phyloP scores from a whole-genome alignment of 345 rosid genomes.

The Geranium brycei region DNA sequence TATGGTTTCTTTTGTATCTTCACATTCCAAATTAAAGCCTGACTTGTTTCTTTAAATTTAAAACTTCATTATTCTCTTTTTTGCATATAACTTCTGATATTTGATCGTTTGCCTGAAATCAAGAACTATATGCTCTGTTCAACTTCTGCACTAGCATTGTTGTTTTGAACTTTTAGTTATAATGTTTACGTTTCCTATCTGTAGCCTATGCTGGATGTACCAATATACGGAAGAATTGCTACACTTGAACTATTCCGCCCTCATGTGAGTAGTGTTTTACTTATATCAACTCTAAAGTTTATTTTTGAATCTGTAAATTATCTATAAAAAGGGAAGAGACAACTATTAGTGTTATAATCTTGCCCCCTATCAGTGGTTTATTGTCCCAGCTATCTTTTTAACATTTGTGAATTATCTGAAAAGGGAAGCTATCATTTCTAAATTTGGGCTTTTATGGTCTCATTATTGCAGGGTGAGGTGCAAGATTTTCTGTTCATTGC shows the following conservation, averaged over 20 bases:
- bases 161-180: too few relatives aligned
- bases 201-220: constrained; percentile 88
- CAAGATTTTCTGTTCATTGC: constrained; percentile 86
- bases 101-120: neutral
- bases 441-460: constrained; percentile 4
- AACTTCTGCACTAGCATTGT: neutral
- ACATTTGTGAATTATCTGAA: neutral
- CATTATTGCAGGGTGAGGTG: constrained; percentile 59
- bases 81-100: neutral
- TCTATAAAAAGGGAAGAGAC: neutral
- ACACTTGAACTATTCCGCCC: constrained; percentile 87
- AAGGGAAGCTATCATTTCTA: neutral
- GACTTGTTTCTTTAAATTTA: neutral
- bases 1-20: neutral
- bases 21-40: neutral
- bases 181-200: constrained; percentile 8
- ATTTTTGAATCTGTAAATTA: neutral
- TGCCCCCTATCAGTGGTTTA: neutral
- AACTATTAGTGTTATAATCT: neutral
- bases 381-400: neutral
- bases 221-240: constrained; percentile 88
- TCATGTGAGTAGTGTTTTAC: constrained; percentile 45
- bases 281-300: neutral
- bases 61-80: neutral
- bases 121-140: neutral